A percentile compares a stretch with the other conserved stretches of the same genome.
Conservation (phyloP, 441 rosid genomes). For the Arabidopsis hybrid region DNA sequence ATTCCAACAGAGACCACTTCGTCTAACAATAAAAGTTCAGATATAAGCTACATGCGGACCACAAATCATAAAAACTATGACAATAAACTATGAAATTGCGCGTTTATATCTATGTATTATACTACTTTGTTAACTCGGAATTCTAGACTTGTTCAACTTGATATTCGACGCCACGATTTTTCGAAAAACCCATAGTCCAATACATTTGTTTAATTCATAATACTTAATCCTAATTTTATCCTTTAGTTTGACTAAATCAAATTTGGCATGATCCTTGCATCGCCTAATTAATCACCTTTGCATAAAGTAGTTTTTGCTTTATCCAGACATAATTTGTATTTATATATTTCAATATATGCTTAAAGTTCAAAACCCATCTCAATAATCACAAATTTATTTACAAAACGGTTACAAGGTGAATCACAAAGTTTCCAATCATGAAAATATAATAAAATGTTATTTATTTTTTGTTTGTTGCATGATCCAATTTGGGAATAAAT, state of each 20-base stretch:
- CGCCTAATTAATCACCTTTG: slow-evolving; percentile 32
- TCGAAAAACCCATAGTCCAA: slow-evolving; percentile 6
- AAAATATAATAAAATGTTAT: not conserved
- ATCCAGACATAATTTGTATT: slow-evolving; percentile 4
- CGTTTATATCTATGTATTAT: not conserved
- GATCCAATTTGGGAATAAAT: slow-evolving; percentile 7
- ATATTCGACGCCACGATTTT: slow-evolving; percentile 47
- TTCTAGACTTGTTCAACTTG: slow-evolving; percentile 39
- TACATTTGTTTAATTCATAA: not conserved
- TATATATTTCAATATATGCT: not conserved
- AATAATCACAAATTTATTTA: slow-evolving; percentile 12
- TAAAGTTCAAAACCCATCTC: slow-evolving; percentile 4
- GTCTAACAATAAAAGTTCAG: slow-evolving; percentile 3
- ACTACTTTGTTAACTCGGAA: slow-evolving; percentile 5
- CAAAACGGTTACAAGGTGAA: slow-evolving; percentile 3
- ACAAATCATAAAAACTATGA: slow-evolving; percentile 23
- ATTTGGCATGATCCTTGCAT: slow-evolving; percentile 44
- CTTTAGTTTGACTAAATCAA: slow-evolving; percentile 31
- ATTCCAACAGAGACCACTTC: slow-evolving; percentile 15
- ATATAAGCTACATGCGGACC: slow-evolving; percentile 45
- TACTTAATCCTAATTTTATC: slow-evolving; percentile 5
- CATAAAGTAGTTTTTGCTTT: slow-evolving; percentile 33
- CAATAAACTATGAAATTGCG: slow-evolving; percentile 29
- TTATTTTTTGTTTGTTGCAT: not conserved
- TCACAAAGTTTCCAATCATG: slow-evolving; percentile 4